Base-by-base conservation (phyloP, 768 basidiomycete species). In the Panaeolus cyanescens region DNA sequence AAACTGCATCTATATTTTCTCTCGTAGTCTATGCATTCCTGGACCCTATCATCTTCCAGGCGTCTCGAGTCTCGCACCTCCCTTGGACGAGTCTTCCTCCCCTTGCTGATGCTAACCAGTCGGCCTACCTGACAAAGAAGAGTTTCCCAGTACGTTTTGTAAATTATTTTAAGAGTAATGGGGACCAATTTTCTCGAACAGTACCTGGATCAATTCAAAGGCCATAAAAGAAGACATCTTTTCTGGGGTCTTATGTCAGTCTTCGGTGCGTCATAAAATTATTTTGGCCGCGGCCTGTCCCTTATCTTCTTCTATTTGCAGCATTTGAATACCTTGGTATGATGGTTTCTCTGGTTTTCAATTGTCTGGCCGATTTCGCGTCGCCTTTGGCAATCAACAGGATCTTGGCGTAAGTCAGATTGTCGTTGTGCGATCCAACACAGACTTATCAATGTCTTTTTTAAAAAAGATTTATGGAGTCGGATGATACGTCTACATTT, bases 101-200 rank as follows among this genome's bases (percentile, higher is more conserved):
- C 2, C 81, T 90, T 72, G 83, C 84, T 5, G 86, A 88, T 62
- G 83, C 84, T 58, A 88, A 90, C 61, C 56, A 59, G 40, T 66
- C 70, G 1, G 61, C 65, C 15, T 13, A 69, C 61, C 32, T 74
- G 19, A 70, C 67, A 12, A 53, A 56, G 10, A 65, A 55, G 20
- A 60, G 67, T 4, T 68, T 37, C 42, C 6, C 20, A 31, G 59
- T 59, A 36, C 33, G 59, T 28, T 74, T 36, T 73, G 68, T 32
- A 4, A 71, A 75, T 55, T 68, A 69, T 42, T 74, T 73, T 55
- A 40, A 13, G 67, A 22, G 69, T 30, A 36, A 50, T 17, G 5
- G 30, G 15, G n/a, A 30, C 55, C n/a, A 31, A 69, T 20, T 60
- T 31, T 17, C n/a, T 19, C 15, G 32, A 32, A 40, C 62, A 75